phyloP scores from a whole-genome alignment of 2,329 filamentous ascomycete species.

The Chrysosporium queenslandicum region DNA sequence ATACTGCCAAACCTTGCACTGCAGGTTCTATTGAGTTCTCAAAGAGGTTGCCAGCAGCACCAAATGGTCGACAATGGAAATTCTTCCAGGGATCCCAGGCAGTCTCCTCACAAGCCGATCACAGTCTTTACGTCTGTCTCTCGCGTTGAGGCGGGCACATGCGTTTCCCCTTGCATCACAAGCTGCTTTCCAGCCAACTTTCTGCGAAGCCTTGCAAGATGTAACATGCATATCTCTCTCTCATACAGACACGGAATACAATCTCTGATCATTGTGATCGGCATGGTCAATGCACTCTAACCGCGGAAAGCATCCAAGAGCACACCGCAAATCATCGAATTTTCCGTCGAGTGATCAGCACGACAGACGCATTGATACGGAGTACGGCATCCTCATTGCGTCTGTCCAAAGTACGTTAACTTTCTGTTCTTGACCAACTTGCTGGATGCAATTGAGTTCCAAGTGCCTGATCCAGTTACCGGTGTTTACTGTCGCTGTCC shows the following conservation, averaged over 20 bases:
- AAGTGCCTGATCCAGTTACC: background rate
- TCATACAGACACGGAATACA: background rate
- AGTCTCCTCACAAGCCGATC: no score
- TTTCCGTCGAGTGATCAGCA: background rate
- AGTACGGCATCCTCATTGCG: no score
- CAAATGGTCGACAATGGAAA: no score
- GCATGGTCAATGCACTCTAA: conserved; percentile 1
- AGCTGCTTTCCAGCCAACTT: background rate
- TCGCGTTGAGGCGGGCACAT: no score
- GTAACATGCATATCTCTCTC: background rate
- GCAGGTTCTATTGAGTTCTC: conserved; percentile 1
- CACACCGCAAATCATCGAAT: background rate
- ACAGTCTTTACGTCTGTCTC: no score
- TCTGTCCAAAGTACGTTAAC: no score
- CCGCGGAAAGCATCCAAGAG: background rate
- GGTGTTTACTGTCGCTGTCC: background rate
- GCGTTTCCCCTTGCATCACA: no score
- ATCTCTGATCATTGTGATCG: background rate
- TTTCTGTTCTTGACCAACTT: background rate
- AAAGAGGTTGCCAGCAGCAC: background rate
- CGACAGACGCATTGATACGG: background rate
- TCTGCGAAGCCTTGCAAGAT: background rate
- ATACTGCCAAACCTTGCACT: background rate
- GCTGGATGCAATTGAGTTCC: background rate
- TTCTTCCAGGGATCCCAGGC: no score